A percentile compares a stretch with the other conserved stretches of the same genome.
Conservation (phyloP, 176 grass and related monocot species). For the Saccharum officinarum region DNA sequence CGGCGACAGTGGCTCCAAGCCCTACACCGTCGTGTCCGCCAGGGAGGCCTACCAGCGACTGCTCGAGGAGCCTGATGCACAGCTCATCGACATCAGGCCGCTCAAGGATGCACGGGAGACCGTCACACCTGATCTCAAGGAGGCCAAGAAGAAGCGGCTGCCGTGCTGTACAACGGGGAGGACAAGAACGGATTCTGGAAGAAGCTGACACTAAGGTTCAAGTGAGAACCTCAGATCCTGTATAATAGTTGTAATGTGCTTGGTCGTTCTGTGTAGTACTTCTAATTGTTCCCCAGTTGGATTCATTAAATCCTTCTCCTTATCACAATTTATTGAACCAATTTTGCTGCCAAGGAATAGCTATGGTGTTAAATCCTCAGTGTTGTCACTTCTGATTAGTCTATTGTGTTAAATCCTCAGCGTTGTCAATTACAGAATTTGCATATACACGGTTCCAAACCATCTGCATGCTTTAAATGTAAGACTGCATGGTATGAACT, state of each 20-base stretch:
- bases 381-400: too few relatives aligned
- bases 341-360: too few relatives aligned
- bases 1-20: too few relatives aligned
- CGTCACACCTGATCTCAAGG: conserved; percentile 58
- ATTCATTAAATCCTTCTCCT: too few relatives aligned
- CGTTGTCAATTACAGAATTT: too few relatives aligned
- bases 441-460: too few relatives aligned
- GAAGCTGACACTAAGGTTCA: conserved; percentile 43
- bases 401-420: too few relatives aligned
- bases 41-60: conserved; percentile 39
- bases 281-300: neutral
- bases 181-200: conserved; percentile 6
- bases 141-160: conserved; percentile 75
- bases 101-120: conserved; percentile 55
- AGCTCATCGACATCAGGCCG: conserved; percentile 86
- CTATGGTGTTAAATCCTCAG: too few relatives aligned
- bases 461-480: too few relatives aligned
- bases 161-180: conserved; percentile 56
- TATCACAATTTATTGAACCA: too few relatives aligned
- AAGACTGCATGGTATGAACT: too few relatives aligned
- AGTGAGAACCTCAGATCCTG: neutral
- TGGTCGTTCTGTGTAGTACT: neutral
- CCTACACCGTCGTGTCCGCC: too few relatives aligned
- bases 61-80: conserved; percentile 52
- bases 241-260: conserved; percentile 21